Base-by-base conservation (phyloP, 805 yeast genomes). In the Myxozyma kluyveri region DNA sequence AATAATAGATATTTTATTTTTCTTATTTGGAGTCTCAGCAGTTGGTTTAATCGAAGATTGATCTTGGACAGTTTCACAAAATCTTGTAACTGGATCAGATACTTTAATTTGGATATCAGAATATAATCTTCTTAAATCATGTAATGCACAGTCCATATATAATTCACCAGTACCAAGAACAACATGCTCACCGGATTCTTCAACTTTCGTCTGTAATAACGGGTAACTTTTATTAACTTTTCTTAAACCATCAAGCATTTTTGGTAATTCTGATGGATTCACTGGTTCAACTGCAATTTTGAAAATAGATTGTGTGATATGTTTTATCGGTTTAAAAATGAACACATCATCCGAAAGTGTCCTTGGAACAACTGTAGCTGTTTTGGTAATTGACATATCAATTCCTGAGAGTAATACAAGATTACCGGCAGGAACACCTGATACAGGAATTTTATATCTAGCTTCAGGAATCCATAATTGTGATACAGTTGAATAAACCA, bases 121-220 rank as follows among this genome's bases (percentile, higher is more conserved):
- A 61, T 80, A 85, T 29, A 79, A 71, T 24, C 72, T 66, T 57
- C 97, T 72, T 40, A 93, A 68, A 63, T 88, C 96, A 65, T 83
- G 86, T 36, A 93, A 68, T 22, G 86, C 70, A 60, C 93, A 86
- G 67, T 93, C 98, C 68, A 93, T 66, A 63, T 87, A 88, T 17
- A 91, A 62, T 64, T 93, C 98, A 4, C 99, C 99, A 7, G 88
- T 79, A 0, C 93, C 96, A 24, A 82, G 63, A 0, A 93, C 66
- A 1, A 82, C 81, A 65, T 85, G 88, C 61, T 89, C 97, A 1
- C 97, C 96, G 46, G 90, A 84, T 59, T 87, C 95, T 65, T 88
- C 96, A 0, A 85, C 88, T 57, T 77, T 80, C n/a, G 86, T 72
- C 19, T 75, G 75, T 33, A 82, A 74, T 2, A 89, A 84, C 7